Evolutionary conservation across 2,329 filamentous ascomycete species (phyloP).

Genomic region (Geosmithia flava): DNA sequence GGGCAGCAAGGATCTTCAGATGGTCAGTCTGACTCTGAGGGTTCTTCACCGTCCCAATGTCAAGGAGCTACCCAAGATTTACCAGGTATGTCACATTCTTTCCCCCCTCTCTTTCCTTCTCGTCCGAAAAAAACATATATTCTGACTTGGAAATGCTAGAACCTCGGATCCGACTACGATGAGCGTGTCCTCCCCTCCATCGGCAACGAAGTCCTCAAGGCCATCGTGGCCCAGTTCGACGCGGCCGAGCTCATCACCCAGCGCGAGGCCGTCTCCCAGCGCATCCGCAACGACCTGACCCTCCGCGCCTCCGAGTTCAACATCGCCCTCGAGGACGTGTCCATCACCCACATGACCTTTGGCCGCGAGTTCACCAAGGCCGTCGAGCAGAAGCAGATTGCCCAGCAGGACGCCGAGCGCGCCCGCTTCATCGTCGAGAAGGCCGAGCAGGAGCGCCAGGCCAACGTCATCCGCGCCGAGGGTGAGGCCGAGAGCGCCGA

Average conservation of each 20-base stretch:
- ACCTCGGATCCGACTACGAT: slow-evolving; percentile 95
- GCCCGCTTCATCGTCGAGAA: slow-evolving; percentile 97
- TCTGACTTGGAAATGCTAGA: no score
- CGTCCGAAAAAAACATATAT: no score
- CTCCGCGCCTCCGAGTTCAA: slow-evolving; percentile 95
- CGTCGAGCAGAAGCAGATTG: slow-evolving; percentile 99
- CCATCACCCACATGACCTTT: slow-evolving; percentile 99
- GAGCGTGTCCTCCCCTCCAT: slow-evolving; percentile 97
- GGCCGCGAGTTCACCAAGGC: slow-evolving; percentile 97
- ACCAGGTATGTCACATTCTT: slow-evolving; percentile 57
- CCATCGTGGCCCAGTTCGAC: slow-evolving; percentile 97
- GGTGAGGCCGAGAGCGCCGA: slow-evolving; percentile 96
- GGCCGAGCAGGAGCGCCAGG: slow-evolving; percentile 96
- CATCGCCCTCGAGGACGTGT: slow-evolving; percentile 96
- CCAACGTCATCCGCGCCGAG: slow-evolving; percentile 95
- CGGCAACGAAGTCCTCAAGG: slow-evolving; percentile 98
- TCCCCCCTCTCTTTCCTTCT: background rate
- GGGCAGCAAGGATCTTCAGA: slow-evolving; percentile 97
- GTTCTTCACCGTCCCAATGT: slow-evolving; percentile 93
- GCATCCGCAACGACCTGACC: slow-evolving; percentile 84
- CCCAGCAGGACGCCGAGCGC: slow-evolving; percentile 95
- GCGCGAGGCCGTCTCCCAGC: slow-evolving; percentile 89
- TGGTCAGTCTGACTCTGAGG: slow-evolving; percentile 96
- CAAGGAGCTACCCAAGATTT: slow-evolving; percentile 87
- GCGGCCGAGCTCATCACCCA: slow-evolving; percentile 98